These are phyloP conservation scores for Globisporangium perplexum DNA, from an alignment of 352 stramenopile species.

Conservation along the genomic window DNA sequence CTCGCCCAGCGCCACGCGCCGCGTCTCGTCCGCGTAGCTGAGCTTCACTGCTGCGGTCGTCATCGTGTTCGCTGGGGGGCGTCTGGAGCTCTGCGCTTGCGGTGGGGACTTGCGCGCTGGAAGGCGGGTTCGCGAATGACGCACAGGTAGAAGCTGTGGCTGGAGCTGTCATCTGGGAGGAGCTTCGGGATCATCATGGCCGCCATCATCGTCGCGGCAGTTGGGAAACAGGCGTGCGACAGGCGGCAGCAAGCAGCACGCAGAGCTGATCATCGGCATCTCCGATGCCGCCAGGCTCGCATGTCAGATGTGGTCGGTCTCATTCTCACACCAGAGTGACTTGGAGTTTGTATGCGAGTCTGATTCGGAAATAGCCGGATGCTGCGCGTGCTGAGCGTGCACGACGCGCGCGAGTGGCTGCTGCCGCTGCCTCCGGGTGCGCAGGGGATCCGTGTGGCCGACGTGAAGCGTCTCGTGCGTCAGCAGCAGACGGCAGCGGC, in stretches of 20 bases:
- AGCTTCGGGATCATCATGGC: too few relatives aligned
- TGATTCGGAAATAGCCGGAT: not conserved
- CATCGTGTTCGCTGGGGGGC: conserved; percentile 1
- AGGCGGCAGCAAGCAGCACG: not conserved
- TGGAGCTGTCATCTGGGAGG: too few relatives aligned
- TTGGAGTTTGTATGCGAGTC: not conserved
- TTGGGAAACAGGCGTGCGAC: not conserved
- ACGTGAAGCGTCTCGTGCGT: conserved; percentile 45
- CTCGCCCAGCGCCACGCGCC: conserved; percentile 34
- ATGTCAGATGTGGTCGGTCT: too few relatives aligned
- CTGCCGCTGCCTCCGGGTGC: conserved; percentile 34
- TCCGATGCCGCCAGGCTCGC: too few relatives aligned
- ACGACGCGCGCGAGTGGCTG: conserved; percentile 48
- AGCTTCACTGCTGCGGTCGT: conserved; percentile 37
- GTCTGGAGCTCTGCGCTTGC: too few relatives aligned
- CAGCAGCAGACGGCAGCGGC: conserved; percentile 20
- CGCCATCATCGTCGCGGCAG: not conserved
- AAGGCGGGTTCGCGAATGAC: not conserved
- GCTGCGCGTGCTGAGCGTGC: conserved; percentile 48
- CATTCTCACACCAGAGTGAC: not conserved
- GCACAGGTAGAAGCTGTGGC: not conserved
- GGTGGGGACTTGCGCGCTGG: not conserved
- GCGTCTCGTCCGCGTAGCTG: conserved; percentile 41
- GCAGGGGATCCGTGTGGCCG: conserved; percentile 33
- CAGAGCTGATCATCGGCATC: too few relatives aligned